phyloP scores from a whole-genome alignment of 331 rosid species.

The Quercus tomentella region DNA sequence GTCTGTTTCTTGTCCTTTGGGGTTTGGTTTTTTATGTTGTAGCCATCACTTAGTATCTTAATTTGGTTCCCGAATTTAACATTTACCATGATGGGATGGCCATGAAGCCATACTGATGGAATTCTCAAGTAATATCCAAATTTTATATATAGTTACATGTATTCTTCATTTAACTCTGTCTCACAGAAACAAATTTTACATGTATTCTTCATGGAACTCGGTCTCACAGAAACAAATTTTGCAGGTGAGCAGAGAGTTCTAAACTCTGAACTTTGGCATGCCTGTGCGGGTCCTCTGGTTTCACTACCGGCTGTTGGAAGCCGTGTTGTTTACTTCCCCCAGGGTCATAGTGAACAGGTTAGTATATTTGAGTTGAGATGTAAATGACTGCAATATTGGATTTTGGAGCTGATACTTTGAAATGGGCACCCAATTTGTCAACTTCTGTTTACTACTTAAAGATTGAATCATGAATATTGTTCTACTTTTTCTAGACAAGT shows the following conservation, averaged over 20 bases:
- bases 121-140: not conserved
- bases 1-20: constrained; percentile 4
- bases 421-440: not conserved
- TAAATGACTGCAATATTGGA: not conserved
- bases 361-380: not conserved
- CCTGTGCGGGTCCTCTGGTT: constrained; percentile 99
- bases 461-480: not conserved
- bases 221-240: constrained; percentile 14
- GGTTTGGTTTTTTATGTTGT: not conserved
- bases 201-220: not conserved
- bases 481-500: not conserved
- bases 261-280: constrained; percentile 99
- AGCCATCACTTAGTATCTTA: not conserved
- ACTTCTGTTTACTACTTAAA: not conserved
- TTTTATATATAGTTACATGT: not conserved
- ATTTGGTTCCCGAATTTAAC: not conserved
- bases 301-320: constrained; percentile 84
- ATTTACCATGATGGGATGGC: not conserved
- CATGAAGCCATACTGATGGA: not conserved
- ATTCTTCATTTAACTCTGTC: not conserved
- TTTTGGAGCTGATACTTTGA: constrained; percentile 1
- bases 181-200: constrained; percentile 31
- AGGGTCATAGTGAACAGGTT: constrained; percentile 99
- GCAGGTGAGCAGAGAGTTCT: constrained; percentile 84
- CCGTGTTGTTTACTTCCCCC: constrained; percentile 91